phyloP scores from a whole-genome alignment of 495 filamentous ascomycete genomes.

The Penicillium arizonense region DNA sequence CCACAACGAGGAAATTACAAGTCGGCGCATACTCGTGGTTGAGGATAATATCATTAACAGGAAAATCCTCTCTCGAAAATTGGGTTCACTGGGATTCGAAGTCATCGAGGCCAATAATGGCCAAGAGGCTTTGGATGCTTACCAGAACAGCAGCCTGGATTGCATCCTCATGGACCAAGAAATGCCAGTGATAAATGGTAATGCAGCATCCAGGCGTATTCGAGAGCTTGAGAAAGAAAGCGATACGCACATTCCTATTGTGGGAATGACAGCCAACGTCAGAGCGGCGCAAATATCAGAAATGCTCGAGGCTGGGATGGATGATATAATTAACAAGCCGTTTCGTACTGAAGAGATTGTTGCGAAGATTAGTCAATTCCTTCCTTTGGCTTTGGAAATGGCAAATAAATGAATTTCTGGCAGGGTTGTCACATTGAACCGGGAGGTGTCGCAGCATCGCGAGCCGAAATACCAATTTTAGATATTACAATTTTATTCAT shows the following conservation, averaged over 20 bases:
- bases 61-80: conserved; percentile 62
- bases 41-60: conserved; percentile 84
- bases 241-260: conserved; percentile 65
- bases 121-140: conserved; percentile 61
- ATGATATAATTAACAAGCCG: conserved; percentile 79
- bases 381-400: no score
- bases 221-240: conserved; percentile 54
- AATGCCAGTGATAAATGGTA: conserved; percentile 83
- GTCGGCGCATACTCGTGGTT: conserved; percentile 60
- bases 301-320: conserved; percentile 68
- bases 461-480: no score
- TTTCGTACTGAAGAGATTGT: conserved; percentile 71
- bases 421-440: no score
- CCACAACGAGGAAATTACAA: not conserved
- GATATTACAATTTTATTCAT: no score
- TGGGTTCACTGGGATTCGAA: conserved; percentile 59
- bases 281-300: conserved; percentile 63
- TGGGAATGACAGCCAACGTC: conserved; percentile 78
- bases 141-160: conserved; percentile 29
- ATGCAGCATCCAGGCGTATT: conserved; percentile 64
- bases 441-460: no score
- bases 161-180: conserved; percentile 81
- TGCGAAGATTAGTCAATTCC: conserved; percentile 51
- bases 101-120: conserved; percentile 74
- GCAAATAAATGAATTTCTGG: no score